phyloP scores from a whole-genome alignment of 768 basidiomycete species.

The Serendipita sp. region DNA sequence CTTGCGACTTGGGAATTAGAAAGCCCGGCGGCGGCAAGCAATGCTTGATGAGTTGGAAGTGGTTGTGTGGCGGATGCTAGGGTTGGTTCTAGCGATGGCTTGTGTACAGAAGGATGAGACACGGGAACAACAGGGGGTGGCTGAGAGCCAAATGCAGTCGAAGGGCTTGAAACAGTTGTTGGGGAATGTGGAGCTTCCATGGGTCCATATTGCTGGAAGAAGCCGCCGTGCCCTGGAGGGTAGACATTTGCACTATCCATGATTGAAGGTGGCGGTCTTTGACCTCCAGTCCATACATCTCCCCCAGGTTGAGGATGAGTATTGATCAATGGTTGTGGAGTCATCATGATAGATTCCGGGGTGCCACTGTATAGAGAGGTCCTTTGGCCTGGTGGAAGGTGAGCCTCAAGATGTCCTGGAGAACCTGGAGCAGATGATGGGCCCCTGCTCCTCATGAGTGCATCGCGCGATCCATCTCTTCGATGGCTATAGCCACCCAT shows the following conservation, averaged over 20 bases:
- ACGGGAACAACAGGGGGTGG: neutral
- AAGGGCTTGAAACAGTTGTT: neutral
- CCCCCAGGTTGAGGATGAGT: neutral
- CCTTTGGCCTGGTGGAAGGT: neutral
- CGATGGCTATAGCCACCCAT: neutral
- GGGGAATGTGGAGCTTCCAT: neutral
- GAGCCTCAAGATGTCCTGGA: neutral
- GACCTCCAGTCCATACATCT: neutral
- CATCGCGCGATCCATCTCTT: neutral
- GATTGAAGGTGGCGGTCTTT: neutral
- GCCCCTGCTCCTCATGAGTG: neutral
- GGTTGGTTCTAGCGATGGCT: neutral
- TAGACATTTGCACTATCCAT: neutral
- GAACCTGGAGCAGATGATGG: neutral
- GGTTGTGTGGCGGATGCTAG: neutral
- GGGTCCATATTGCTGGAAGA: slow-evolving; percentile 1
- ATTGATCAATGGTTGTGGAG: neutral
- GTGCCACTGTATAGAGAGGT: neutral
- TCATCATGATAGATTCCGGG: slow-evolving; percentile 2
- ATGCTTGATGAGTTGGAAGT: neutral
- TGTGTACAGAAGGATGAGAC: neutral
- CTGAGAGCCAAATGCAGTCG: neutral
- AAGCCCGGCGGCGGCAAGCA: neutral
- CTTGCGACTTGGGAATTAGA: neutral
- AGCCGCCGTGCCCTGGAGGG: neutral